Base-by-base conservation (phyloP, 208 protist genomes). In the Eutreptiella sp. region DNA sequence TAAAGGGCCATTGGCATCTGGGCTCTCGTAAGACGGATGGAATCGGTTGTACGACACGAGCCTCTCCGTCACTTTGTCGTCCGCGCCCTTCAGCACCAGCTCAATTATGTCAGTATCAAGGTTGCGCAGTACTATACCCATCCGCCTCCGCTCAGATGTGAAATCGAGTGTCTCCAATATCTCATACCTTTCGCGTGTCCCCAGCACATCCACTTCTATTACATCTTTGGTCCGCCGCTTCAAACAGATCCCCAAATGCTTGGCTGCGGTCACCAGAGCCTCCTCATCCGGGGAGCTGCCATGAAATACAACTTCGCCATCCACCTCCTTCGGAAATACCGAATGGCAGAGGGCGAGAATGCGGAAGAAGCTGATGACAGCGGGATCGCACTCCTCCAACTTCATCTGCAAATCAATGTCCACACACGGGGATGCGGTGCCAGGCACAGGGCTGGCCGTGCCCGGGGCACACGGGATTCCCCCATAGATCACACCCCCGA, bases 251-350 rank as follows among this genome's bases (percentile, higher is more conserved):
- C 77, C 72, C 0, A 93, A 59, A 26, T 73, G 63, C 2, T 59
- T 62, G 34, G 80, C 76, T 28, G 82, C 89, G 19, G 46, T 46
- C 52, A 92, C 89, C 14, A 97, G 72, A n/a, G 89, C 88, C 28
- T 84, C 77, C 67, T 97, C 93, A 64, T 97, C 93, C 3, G 91
- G 90, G n/a, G 88, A 95, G 19, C 23, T 23, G 39, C 35, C 1
- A 2, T 7, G 11, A n/a, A 19, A 36, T 5, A 14, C 33, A 35
- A n/a, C 23, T 14, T 36, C 21, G 47, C 26, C 34, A 38, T 36
- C 1, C 16, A 19, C 14, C 5, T 31, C 42, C 2, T 26, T 23
- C 28, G 70, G 4, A 29, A 89, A 76, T 24, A 94, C 87, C 0
- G 81, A 79, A 66, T 94, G 88, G 69, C 90, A 94, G 26, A 96